A percentile compares a stretch with the other conserved stretches of the same genome.
These are phyloP conservation scores for Clonostachys rhizophaga DNA, from an alignment of 2,329 filamentous ascomycete genomes.

Conservation along the genomic window DNA sequence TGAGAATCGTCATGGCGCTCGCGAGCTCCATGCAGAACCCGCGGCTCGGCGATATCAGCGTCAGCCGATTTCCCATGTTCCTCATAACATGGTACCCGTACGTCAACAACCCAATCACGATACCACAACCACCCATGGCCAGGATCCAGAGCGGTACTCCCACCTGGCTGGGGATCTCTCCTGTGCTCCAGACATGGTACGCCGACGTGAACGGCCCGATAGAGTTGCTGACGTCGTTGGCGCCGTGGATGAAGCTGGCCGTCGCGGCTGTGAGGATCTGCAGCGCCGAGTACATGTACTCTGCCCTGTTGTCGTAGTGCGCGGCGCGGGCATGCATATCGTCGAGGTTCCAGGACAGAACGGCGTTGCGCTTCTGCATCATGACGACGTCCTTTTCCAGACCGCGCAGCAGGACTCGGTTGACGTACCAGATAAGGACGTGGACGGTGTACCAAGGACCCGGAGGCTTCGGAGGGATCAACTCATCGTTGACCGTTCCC, in stretches of 20 bases:
- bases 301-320: slow-evolving; percentile 52
- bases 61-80: slow-evolving; percentile 31
- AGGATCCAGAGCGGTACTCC: slow-evolving; percentile 44
- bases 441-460: slow-evolving; percentile 32
- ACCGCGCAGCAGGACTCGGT: slow-evolving; percentile 37
- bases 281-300: slow-evolving; percentile 56
- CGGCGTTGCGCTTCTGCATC: slow-evolving; percentile 26
- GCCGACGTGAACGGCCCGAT: slow-evolving; percentile 60
- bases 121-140: slow-evolving; percentile 22
- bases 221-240: slow-evolving; percentile 61
- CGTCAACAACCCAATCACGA: slow-evolving; percentile 28
- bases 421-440: slow-evolving; percentile 32
- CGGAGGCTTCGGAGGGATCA: slow-evolving; percentile 21
- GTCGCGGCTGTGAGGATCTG: slow-evolving; percentile 57
- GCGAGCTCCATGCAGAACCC: slow-evolving; percentile 31
- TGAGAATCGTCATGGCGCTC: slow-evolving; percentile 21
- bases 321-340: slow-evolving; percentile 50
- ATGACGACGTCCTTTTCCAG: slow-evolving; percentile 41
- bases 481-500: background rate
- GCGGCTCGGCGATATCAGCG: slow-evolving; percentile 26
- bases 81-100: slow-evolving; percentile 31
- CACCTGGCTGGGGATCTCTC: slow-evolving; percentile 25
- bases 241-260: slow-evolving; percentile 60
- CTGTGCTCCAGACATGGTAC: slow-evolving; percentile 53
- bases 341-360: slow-evolving; percentile 47